A percentile compares a stretch with the other conserved stretches of the same genome.
Evolutionary conservation across 306 rosid genomes (phyloP).

Genomic region (Sphenostylis stenocarpa): DNA sequence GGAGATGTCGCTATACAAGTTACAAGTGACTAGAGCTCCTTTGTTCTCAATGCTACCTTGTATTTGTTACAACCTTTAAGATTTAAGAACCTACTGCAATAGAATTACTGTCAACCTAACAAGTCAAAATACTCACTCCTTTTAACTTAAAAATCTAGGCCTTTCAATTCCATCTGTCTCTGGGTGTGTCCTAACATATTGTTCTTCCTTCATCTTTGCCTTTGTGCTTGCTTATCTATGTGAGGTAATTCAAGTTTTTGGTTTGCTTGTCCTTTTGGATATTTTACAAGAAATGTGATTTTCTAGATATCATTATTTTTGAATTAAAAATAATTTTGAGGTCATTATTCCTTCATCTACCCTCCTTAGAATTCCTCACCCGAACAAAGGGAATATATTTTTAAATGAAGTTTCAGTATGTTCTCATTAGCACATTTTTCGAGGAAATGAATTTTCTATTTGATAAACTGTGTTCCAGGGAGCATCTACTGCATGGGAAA

Average conservation of each 20-base stretch:
- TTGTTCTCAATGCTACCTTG: background rate
- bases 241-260: background rate
- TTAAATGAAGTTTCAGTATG: background rate
- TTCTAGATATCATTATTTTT: background rate
- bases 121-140: background rate
- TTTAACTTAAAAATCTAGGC: background rate
- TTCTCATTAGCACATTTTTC: background rate
- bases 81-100: background rate
- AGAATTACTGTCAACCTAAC: background rate
- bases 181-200: background rate
- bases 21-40: background rate
- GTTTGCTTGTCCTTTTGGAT: background rate
- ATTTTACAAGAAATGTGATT: background rate
- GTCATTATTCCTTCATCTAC: no score
- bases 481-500: constrained; percentile 61
- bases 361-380: no score
- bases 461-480: constrained; percentile 53
- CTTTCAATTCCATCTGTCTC: background rate
- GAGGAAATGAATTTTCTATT: constrained; percentile 1
- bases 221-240: constrained; percentile 10
- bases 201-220: background rate
- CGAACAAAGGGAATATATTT: background rate
- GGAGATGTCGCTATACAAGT: background rate
- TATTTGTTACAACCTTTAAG: background rate
- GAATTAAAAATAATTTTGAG: no score